Percentiles rank a stretch among this genome's conserved stretches.
Conservation (phyloP, 2,329 filamentous ascomycete genomes). For the Hypoxylon sp. region DNA sequence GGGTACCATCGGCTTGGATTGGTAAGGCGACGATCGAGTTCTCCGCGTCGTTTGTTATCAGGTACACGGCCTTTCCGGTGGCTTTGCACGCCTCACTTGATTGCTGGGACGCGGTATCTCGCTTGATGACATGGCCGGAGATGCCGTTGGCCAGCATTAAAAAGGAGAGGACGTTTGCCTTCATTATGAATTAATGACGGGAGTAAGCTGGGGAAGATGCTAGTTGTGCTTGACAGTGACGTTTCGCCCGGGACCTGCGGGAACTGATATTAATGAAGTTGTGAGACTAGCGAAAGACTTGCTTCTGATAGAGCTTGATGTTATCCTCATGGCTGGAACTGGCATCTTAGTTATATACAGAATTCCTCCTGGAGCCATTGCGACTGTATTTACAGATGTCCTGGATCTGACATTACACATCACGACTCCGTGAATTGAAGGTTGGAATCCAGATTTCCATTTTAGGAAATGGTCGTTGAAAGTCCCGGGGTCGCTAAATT, state of each 20-base stretch:
- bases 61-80: slow-evolving; percentile 66
- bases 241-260: slow-evolving; percentile 1
- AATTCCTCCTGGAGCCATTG: neutral
- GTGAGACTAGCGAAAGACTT: slow-evolving; percentile 14
- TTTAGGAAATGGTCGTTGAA: slow-evolving; percentile 28
- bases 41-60: slow-evolving; percentile 67
- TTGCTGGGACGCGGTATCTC: neutral
- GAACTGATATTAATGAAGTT: neutral
- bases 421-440: slow-evolving; percentile 15
- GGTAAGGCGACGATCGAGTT: slow-evolving; percentile 67
- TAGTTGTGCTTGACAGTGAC: neutral
- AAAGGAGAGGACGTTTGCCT: slow-evolving; percentile 23
- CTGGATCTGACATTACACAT: slow-evolving; percentile 4
- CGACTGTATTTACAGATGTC: neutral
- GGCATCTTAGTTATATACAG: slow-evolving; percentile 36
- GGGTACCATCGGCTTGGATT: slow-evolving; percentile 62
- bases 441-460: slow-evolving; percentile 38
- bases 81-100: slow-evolving; percentile 18
- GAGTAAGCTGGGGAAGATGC: neutral
- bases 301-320: slow-evolving; percentile 13
- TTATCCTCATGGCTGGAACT: slow-evolving; percentile 3
- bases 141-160: slow-evolving; percentile 38
- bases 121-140: slow-evolving; percentile 37
- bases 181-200: slow-evolving; percentile 26
- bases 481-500: slow-evolving; percentile 20